Evolutionary conservation across 306 rosid genomes (phyloP).

Genomic region (Oxytropis ochrocephala): DNA sequence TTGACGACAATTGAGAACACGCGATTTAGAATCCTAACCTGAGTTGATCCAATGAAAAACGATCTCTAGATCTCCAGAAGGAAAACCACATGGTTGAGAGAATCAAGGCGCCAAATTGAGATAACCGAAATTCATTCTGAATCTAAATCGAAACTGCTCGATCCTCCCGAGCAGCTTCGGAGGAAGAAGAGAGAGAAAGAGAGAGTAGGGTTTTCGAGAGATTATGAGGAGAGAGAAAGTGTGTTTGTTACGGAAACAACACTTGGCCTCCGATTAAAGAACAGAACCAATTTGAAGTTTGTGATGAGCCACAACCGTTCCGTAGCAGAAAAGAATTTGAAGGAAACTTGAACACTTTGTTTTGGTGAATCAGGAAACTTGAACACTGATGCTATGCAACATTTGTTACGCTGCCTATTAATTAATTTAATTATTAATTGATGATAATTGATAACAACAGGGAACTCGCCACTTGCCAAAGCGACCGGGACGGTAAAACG

Average conservation of each 20-base stretch:
- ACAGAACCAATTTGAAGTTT: neutral
- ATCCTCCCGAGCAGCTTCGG: constrained; percentile 26
- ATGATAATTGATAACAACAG: too few species aligned
- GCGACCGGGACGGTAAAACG: too few species aligned
- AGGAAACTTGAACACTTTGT: constrained; percentile 1
- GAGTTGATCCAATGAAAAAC: constrained; percentile 66
- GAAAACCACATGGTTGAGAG: constrained; percentile 65
- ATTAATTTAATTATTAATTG: too few species aligned
- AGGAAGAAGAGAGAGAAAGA: neutral
- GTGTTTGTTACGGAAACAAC: neutral
- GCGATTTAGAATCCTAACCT: constrained; percentile 31
- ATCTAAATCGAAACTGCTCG: constrained; percentile 23
- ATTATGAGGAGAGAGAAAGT: constrained; percentile 5
- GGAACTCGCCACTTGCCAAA: too few species aligned
- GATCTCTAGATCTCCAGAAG: constrained; percentile 73
- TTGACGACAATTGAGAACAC: neutral
- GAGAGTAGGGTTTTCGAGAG: constrained; percentile 20
- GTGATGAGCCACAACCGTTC: neutral
- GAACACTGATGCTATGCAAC: neutral
- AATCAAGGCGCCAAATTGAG: constrained; percentile 30
- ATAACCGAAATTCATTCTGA: constrained; percentile 24
- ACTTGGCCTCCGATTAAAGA: constrained; percentile 8
- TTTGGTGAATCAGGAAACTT: neutral
- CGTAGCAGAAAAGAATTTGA: neutral
- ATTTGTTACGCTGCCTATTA: neutral